A percentile compares a stretch with the other conserved stretches of the same genome.
Evolutionary conservation across 148 eudicot species (phyloP).

Genomic region (Chenopodium formosanum): DNA sequence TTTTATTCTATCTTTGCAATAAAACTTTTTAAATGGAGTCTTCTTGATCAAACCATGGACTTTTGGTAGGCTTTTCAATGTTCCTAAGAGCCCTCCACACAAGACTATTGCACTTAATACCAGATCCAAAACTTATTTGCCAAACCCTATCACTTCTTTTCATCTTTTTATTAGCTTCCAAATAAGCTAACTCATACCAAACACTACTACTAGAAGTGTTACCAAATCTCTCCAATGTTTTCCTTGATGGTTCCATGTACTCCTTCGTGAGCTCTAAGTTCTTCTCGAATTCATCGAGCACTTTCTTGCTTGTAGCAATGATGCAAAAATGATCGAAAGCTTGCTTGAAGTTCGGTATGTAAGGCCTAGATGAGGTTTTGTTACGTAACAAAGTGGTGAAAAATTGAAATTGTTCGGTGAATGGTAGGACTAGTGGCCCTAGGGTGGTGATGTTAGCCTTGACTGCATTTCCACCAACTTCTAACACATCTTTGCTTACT

Average conservation of each 20-base stretch:
- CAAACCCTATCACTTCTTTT: constrained; percentile 60
- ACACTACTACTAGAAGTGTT: constrained; percentile 86
- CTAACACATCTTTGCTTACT: constrained; percentile 55
- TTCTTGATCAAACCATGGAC: constrained; percentile 41
- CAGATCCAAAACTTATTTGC: constrained; percentile 76
- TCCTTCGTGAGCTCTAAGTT: constrained; percentile 62
- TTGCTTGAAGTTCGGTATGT: constrained; percentile 63
- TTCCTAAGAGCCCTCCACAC: constrained; percentile 65
- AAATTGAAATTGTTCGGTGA: constrained; percentile 56
- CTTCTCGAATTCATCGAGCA: constrained; percentile 57
- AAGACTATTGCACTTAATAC: constrained; percentile 71
- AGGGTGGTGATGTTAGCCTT: constrained; percentile 68
- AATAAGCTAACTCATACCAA: constrained; percentile 77
- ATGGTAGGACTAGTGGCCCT: constrained; percentile 55
- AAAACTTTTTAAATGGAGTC: background rate
- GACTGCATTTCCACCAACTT: constrained; percentile 56
- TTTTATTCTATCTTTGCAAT: background rate
- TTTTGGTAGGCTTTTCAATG: constrained; percentile 37
- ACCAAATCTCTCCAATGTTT: constrained; percentile 70
- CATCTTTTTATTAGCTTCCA: constrained; percentile 49
- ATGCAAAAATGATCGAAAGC: constrained; percentile 80
- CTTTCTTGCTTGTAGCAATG: constrained; percentile 61
- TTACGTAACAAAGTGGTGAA: constrained; percentile 43
- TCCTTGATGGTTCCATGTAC: constrained; percentile 72
- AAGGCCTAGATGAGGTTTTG: constrained; percentile 38